Percentiles rank a stretch among this genome's conserved stretches.
Evolutionary conservation across 2,329 filamentous ascomycete species (phyloP).

Genomic region (Monilinia fructicola): DNA sequence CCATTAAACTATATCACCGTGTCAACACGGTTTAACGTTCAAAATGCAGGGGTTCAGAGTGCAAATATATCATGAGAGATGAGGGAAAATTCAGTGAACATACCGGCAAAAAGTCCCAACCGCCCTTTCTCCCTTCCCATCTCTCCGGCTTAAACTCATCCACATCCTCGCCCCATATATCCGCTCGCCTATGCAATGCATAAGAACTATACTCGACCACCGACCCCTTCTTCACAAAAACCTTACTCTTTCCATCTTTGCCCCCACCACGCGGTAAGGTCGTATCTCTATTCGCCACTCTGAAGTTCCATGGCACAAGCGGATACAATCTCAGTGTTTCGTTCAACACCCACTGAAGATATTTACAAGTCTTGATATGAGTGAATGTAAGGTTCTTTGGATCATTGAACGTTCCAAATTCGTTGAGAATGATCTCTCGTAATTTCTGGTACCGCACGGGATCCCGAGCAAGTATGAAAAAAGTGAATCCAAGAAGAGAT

Average conservation of each 20-base stretch:
- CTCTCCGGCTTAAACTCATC: constrained; percentile 43
- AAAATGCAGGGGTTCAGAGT: neutral
- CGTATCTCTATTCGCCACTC: constrained; percentile 42
- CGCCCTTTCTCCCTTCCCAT: constrained; percentile 46
- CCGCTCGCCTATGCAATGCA: constrained; percentile 41
- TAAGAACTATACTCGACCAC: constrained; percentile 39
- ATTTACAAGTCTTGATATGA: constrained; percentile 36
- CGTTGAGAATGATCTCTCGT: constrained; percentile 43
- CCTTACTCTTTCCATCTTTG: constrained; percentile 38
- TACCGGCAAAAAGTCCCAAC: constrained; percentile 44
- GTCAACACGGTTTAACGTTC: neutral
- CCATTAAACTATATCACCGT: constrained; percentile 40
- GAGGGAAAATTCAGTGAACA: constrained; percentile 21
- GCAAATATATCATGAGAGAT: neutral
- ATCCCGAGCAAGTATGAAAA: constrained; percentile 39
- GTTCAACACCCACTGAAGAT: constrained; percentile 37
- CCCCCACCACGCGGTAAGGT: constrained; percentile 43
- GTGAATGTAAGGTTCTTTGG: constrained; percentile 36
- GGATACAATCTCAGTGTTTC: constrained; percentile 53
- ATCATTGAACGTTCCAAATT: constrained; percentile 40
- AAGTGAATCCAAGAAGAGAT: constrained; percentile 45
- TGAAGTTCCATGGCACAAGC: constrained; percentile 53
- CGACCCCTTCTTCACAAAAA: constrained; percentile 40
- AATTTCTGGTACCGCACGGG: constrained; percentile 46
- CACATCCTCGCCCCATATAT: constrained; percentile 43